Percentiles rank a stretch among this genome's conserved stretches.
phyloP scores from a whole-genome alignment of 2,329 filamentous ascomycete species.

The Rutstroemia sp. region DNA sequence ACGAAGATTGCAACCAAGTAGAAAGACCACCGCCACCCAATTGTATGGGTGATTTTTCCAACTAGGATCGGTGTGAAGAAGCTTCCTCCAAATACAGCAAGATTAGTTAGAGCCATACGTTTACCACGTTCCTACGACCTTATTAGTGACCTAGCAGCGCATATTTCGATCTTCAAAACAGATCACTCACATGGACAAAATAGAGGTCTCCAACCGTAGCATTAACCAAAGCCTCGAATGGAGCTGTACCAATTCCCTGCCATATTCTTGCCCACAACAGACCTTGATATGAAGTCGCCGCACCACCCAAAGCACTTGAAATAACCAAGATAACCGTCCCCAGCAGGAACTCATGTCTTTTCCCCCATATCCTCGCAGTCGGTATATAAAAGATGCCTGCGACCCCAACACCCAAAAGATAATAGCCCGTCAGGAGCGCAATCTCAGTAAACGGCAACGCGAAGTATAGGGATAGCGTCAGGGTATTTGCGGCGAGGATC shows the following conservation, averaged over 20 bases:
- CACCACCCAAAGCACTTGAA: slow-evolving; percentile 69
- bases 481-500: slow-evolving; percentile 80
- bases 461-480: slow-evolving; percentile 67
- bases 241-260: slow-evolving; percentile 79
- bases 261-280: slow-evolving; percentile 73
- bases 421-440: slow-evolving; percentile 80
- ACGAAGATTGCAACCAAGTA: slow-evolving; percentile 83
- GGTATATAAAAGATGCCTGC: slow-evolving; percentile 82
- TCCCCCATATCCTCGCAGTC: slow-evolving; percentile 84
- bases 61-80: slow-evolving; percentile 84
- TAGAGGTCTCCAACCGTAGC: slow-evolving; percentile 85
- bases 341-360: slow-evolving; percentile 78
- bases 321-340: slow-evolving; percentile 67
- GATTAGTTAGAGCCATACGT: slow-evolving; percentile 76
- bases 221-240: slow-evolving; percentile 86
- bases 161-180: background rate
- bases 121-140: slow-evolving; percentile 58
- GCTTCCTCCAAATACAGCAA: slow-evolving; percentile 62
- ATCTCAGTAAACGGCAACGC: slow-evolving; percentile 61
- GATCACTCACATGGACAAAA: slow-evolving; percentile 65
- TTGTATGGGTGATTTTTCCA: slow-evolving; percentile 69
- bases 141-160: background rate
- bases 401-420: slow-evolving; percentile 73
- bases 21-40: slow-evolving; percentile 86
- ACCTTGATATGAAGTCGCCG: slow-evolving; percentile 59